Evolutionary conservation across 495 filamentous ascomycete genomes (phyloP).

Genomic region (Aspergillus ostianus): DNA sequence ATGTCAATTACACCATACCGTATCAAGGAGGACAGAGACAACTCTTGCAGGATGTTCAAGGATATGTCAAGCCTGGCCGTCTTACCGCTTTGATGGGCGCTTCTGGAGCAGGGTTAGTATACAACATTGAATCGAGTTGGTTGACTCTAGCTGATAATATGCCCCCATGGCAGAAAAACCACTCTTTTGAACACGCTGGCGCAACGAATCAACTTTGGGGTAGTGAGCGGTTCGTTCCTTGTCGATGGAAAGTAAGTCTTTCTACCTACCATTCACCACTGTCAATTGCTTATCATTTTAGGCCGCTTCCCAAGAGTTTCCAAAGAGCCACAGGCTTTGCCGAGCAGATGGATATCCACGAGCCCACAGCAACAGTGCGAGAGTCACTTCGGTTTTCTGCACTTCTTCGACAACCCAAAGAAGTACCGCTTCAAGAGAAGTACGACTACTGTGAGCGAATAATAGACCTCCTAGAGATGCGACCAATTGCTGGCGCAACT

Average conservation of each 20-base stretch:
- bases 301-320: constrained; percentile 46
- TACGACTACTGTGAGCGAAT: constrained; percentile 62
- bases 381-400: constrained; percentile 62
- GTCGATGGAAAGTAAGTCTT: constrained; percentile 50
- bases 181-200: constrained; percentile 55
- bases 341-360: constrained; percentile 64
- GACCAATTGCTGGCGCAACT: constrained; percentile 52
- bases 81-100: constrained; percentile 70
- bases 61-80: constrained; percentile 68
- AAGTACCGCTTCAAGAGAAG: constrained; percentile 57
- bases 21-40: constrained; percentile 56
- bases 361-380: constrained; percentile 58
- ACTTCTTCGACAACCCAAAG: constrained; percentile 55
- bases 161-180: constrained; percentile 42
- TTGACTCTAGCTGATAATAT: constrained; percentile 6
- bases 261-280: background rate
- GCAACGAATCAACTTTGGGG: constrained; percentile 54
- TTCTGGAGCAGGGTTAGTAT: constrained; percentile 57
- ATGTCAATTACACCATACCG: constrained; percentile 74
- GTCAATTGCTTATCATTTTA: constrained; percentile 16
- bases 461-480: constrained; percentile 60
- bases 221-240: constrained; percentile 49
- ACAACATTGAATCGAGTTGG: background rate
- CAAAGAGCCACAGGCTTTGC: constrained; percentile 57
- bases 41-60: constrained; percentile 62